These are phyloP conservation scores for Penicillium malachiteum DNA, from an alignment of 495 filamentous ascomycete species.

Conservation along the genomic window DNA sequence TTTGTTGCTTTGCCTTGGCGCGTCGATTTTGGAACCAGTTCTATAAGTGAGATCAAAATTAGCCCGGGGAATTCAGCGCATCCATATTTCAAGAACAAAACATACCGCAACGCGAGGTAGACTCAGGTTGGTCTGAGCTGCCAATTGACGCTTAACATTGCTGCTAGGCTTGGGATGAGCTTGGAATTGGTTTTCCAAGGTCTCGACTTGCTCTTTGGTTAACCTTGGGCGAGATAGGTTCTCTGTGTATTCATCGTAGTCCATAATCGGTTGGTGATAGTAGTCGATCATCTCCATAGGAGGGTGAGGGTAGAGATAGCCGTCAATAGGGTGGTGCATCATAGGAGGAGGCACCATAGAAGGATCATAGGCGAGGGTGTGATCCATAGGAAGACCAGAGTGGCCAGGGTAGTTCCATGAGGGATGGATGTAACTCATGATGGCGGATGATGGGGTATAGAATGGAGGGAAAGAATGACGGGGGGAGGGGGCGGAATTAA, in stretches of 20 bases:
- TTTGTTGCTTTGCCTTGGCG: constrained; percentile 78
- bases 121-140: constrained; percentile 69
- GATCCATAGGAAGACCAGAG: constrained; percentile 40
- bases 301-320: constrained; percentile 43
- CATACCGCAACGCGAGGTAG: constrained; percentile 74
- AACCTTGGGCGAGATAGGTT: constrained; percentile 62
- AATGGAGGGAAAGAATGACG: constrained; percentile 9
- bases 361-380: constrained; percentile 40
- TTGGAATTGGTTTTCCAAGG: constrained; percentile 70
- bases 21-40: constrained; percentile 93
- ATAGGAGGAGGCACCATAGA: constrained; percentile 42
- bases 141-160: constrained; percentile 70
- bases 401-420: constrained; percentile 43
- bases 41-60: constrained; percentile 35
- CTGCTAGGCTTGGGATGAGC: constrained; percentile 77
- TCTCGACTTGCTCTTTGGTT: constrained; percentile 79
- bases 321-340: constrained; percentile 45
- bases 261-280: constrained; percentile 50
- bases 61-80: no score
- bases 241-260: constrained; percentile 52
- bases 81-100: constrained; percentile 14
- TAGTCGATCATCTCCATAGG: constrained; percentile 49
- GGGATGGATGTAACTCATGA: constrained; percentile 48
- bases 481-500: constrained; percentile 1
- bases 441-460: constrained; percentile 7